These are phyloP conservation scores for Cnidoscolus chayamansa DNA, from an alignment of 441 rosid species.

Conservation along the genomic window DNA sequence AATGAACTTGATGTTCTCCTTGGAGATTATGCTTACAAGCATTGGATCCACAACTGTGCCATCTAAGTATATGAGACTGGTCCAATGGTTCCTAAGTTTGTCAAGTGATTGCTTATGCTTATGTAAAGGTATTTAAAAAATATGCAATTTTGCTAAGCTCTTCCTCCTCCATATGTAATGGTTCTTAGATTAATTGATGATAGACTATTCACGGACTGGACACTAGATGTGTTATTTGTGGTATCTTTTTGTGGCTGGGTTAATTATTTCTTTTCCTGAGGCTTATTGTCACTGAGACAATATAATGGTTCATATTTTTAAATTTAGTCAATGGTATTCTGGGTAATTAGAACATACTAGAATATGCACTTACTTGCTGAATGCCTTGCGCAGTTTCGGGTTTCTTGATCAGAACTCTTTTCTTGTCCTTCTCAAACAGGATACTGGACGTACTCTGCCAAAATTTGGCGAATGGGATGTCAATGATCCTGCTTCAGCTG, in stretches of 20 bases:
- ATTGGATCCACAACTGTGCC: too few species aligned
- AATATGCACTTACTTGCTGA: too few species aligned
- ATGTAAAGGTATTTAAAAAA: too few species aligned
- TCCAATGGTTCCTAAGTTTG: not conserved
- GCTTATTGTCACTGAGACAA: not conserved
- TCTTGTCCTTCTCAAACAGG: too few species aligned
- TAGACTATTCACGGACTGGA: not conserved
- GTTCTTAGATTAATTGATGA: not conserved
- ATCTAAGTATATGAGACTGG: too few species aligned
- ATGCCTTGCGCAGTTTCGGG: too few species aligned
- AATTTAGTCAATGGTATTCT: too few species aligned
- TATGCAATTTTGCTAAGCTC: too few species aligned
- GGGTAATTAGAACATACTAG: too few species aligned
- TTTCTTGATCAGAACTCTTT: too few species aligned
- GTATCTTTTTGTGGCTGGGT: not conserved
- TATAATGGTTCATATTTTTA: not conserved
- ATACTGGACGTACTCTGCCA: constrained; percentile 63
- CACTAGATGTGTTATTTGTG: not conserved
- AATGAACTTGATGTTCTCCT: too few species aligned
- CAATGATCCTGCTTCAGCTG: constrained; percentile 93
- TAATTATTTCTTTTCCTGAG: not conserved
- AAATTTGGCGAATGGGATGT: constrained; percentile 98
- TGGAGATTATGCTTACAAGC: too few species aligned
- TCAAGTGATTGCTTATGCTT: not conserved
- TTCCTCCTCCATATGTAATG: not conserved